Conservation (phyloP, 768 basidiomycete species). For the Ramaria sp. region DNA sequence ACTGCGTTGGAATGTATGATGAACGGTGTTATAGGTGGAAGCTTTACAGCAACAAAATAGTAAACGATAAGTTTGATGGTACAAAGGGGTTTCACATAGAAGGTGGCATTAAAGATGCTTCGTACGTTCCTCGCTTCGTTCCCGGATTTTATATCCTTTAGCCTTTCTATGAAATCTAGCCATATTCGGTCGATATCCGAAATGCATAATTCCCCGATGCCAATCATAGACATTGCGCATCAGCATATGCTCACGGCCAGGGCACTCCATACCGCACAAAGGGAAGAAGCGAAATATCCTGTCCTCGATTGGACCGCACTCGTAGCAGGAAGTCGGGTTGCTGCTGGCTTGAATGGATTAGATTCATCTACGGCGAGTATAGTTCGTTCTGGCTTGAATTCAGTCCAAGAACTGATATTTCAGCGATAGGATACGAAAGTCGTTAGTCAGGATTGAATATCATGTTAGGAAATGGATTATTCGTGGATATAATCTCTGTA, state of each 20-base stretch:
- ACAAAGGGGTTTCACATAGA: constrained; percentile 67
- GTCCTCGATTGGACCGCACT: constrained; percentile 76
- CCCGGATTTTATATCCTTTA: background rate
- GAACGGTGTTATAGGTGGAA: constrained; percentile 28
- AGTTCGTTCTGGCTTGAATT: background rate
- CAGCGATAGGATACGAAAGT: background rate
- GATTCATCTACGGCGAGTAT: constrained; percentile 1
- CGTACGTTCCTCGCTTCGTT: constrained; percentile 25
- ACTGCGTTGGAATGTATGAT: background rate
- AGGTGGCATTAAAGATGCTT: constrained; percentile 81
- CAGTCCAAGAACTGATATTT: background rate
- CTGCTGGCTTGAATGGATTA: constrained; percentile 45
- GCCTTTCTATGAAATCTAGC: constrained; percentile 20
- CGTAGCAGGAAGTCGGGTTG: constrained; percentile 64
- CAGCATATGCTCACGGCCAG: constrained; percentile 72
- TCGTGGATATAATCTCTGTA: no score
- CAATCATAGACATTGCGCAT: constrained; percentile 58
- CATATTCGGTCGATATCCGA: constrained; percentile 63
- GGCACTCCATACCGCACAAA: constrained; percentile 48
- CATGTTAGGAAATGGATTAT: background rate
- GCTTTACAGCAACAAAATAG: constrained; percentile 56
- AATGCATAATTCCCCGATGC: constrained; percentile 60
- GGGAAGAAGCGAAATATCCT: constrained; percentile 37
- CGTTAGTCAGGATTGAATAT: background rate
- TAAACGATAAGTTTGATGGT: constrained; percentile 65